Conservation (phyloP, 1,284 basidiomycete species). For the Exobasidium cylindrosporum region DNA sequence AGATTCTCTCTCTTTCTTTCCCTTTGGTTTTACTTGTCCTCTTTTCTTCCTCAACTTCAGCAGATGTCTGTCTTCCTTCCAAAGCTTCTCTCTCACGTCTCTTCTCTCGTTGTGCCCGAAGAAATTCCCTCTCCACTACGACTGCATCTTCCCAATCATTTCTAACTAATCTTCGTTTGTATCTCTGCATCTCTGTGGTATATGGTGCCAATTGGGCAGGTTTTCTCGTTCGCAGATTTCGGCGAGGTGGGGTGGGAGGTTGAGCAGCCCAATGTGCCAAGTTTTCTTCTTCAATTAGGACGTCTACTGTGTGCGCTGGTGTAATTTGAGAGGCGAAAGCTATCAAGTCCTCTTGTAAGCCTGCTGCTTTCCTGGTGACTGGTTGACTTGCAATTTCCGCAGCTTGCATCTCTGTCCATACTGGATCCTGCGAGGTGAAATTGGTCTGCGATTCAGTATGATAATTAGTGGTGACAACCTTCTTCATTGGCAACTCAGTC, state of each 20-base stretch:
- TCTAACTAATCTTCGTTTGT: conserved; percentile 49
- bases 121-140: conserved; percentile 44
- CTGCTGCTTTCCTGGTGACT: no score
- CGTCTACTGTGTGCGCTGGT: background rate
- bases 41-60: background rate
- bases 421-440: no score
- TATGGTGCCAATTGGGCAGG: conserved; percentile 56
- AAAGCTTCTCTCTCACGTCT: conserved; percentile 6
- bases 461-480: no score
- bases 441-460: no score
- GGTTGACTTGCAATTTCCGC: no score
- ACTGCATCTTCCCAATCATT: conserved; percentile 58
- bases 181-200: conserved; percentile 52
- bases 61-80: background rate
- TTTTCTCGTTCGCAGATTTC: conserved; percentile 50
- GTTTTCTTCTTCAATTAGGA: background rate
- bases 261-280: background rate
- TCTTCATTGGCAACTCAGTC: no score
- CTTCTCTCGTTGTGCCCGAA: conserved; percentile 7
- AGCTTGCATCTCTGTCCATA: no score
- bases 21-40: background rate
- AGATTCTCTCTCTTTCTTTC: background rate
- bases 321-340: background rate
- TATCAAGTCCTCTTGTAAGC: background rate
- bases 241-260: conserved; percentile 27